Evolutionary conservation across 2,329 filamentous ascomycete genomes (phyloP).

Genomic region (Davidsoniella virescens): DNA sequence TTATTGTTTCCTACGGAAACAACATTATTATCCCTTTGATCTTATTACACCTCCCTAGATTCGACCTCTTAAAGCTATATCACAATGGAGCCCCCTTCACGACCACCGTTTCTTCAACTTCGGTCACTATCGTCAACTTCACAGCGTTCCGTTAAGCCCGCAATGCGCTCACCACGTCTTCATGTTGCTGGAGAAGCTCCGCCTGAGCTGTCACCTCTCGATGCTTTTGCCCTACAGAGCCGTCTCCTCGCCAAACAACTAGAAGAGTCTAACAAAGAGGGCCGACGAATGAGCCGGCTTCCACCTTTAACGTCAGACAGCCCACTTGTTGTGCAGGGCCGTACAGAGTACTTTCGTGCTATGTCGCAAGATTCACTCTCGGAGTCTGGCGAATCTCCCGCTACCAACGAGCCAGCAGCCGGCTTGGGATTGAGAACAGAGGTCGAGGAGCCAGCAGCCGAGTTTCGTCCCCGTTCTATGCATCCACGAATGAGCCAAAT

Average conservation of each 20-base stretch:
- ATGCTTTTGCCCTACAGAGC: conserved; percentile 88
- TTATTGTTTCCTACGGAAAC: background rate
- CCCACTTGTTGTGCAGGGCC: conserved; percentile 56
- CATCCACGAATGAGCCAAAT: conserved; percentile 57
- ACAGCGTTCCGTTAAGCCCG: conserved; percentile 26
- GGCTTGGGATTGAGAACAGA: conserved; percentile 36
- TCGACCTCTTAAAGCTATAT: background rate
- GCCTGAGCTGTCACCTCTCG: conserved; percentile 80
- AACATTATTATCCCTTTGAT: no score
- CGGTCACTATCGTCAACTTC: conserved; percentile 41
- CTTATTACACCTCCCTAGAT: no score
- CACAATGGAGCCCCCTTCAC: conserved; percentile 32
- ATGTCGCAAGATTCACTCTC: conserved; percentile 45
- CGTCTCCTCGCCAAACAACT: conserved; percentile 75
- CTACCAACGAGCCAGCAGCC: conserved; percentile 17
- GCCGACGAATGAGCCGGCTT: conserved; percentile 67
- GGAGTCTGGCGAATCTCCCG: conserved; percentile 15
- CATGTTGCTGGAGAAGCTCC: conserved; percentile 69
- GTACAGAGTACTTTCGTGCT: conserved; percentile 69
- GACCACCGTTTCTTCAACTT: conserved; percentile 41
- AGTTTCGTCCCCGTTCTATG: conserved; percentile 52
- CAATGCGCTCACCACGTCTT: conserved; percentile 55
- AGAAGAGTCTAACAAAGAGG: conserved; percentile 58
- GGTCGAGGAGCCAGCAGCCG: conserved; percentile 38
- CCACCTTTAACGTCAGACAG: conserved; percentile 71